Evolutionary conservation across 139 green algal species (phyloP).

Genomic region (Yamagishiella unicocca): DNA sequence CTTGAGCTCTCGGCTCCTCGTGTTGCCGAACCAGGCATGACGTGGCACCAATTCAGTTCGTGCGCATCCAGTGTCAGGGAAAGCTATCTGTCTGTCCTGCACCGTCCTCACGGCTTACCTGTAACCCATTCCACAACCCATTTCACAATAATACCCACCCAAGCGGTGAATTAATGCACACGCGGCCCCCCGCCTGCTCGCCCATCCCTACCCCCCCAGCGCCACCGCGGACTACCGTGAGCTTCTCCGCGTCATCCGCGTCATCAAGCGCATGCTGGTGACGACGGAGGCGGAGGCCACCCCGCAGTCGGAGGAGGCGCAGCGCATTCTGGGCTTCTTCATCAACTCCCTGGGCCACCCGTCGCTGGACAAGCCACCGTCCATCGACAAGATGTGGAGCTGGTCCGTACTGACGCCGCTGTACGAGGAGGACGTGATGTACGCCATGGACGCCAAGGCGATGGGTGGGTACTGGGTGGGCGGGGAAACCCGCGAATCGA

Average conservation of each 20-base stretch:
- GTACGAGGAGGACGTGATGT: conserved; percentile 75
- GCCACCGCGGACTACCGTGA: conserved; percentile 61
- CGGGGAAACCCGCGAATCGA: no score
- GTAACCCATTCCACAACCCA: no score
- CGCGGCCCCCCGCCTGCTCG: neutral
- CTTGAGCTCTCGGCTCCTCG: no score
- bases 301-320: conserved; percentile 76
- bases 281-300: conserved; percentile 64
- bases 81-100: no score
- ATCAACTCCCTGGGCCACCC: conserved; percentile 76
- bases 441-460: conserved; percentile 51
- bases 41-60: no score
- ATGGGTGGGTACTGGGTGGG: conserved; percentile 33
- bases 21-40: no score
- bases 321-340: conserved; percentile 84
- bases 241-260: conserved; percentile 51
- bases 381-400: conserved; percentile 76
- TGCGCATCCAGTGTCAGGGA: no score
- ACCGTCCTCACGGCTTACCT: no score
- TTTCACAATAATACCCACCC: no score
- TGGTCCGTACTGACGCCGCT: conserved; percentile 82
- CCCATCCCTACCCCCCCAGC: neutral
- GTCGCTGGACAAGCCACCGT: conserved; percentile 67
- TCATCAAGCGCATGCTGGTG: conserved; percentile 65
- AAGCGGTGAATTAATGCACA: no score